Percentiles rank a stretch among this genome's conserved stretches.
phyloP scores from a whole-genome alignment of 2,329 filamentous ascomycete genomes.

The Cytospora paraplurivora region DNA sequence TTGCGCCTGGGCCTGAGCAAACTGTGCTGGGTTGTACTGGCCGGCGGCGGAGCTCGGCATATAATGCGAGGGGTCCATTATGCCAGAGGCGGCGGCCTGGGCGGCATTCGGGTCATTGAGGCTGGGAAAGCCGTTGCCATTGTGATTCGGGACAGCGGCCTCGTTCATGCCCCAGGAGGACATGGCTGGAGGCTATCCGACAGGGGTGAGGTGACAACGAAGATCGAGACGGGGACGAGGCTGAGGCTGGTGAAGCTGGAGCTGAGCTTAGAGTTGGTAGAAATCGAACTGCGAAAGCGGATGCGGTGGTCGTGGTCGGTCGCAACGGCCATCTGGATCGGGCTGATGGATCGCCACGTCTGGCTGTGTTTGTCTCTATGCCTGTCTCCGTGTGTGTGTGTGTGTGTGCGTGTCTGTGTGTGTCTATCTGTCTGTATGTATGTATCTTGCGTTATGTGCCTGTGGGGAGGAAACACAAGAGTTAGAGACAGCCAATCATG shows the following conservation, averaged over 20 bases:
- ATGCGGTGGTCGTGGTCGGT: conserved; percentile 22
- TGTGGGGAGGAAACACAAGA: conserved; percentile 24
- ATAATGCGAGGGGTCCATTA: conserved; percentile 68
- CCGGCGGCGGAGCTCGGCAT: conserved; percentile 55
- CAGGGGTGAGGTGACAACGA: conserved; percentile 21
- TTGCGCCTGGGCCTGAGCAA: conserved; percentile 52
- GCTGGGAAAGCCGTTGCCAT: conserved; percentile 69
- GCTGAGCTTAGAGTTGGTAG: conserved; percentile 6
- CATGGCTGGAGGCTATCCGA: conserved; percentile 52
- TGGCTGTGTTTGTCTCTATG: conserved; percentile 4
- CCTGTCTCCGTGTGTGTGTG: conserved; percentile 3
- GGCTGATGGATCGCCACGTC: conserved; percentile 38
- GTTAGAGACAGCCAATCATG: conserved; percentile 39
- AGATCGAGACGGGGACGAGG: conserved; percentile 15
- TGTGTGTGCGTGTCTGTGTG: conserved; percentile 4
- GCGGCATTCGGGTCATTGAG: conserved; percentile 60
- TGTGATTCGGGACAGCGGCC: conserved; percentile 67
- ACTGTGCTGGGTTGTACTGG: conserved; percentile 64
- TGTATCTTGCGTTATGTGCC: conserved; percentile 10
- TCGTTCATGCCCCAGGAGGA: conserved; percentile 71
- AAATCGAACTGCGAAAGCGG: conserved; percentile 2
- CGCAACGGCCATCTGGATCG: conserved; percentile 49
- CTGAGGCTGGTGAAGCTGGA: conserved; percentile 17
- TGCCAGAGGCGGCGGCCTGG: conserved; percentile 48
- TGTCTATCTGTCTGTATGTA: conserved; percentile 11